phyloP scores from a whole-genome alignment of 139 green algal species.

The Picochlorum sp. region DNA sequence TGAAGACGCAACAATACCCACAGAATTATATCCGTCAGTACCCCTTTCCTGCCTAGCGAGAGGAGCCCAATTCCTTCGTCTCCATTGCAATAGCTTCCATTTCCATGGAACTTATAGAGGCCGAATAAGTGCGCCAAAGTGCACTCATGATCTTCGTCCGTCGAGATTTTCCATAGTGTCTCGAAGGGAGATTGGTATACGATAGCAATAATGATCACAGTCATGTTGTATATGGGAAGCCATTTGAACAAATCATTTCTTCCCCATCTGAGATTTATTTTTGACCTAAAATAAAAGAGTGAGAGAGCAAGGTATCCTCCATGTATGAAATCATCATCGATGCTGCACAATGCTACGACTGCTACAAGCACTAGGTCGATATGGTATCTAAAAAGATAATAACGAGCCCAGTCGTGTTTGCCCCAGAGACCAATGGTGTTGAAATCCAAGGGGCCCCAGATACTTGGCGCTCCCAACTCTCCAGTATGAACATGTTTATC shows the following conservation, averaged over 20 bases:
- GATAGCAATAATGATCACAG: constrained; percentile 51
- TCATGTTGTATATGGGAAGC: constrained; percentile 64
- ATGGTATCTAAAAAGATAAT: constrained; percentile 40
- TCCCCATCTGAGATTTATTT: constrained; percentile 29
- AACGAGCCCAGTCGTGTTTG: constrained; percentile 43
- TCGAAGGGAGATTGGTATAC: constrained; percentile 49
- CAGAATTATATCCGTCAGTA: constrained; percentile 50
- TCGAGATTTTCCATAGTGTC: too few relatives aligned
- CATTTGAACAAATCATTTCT: constrained; percentile 46
- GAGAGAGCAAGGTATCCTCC: constrained; percentile 65
- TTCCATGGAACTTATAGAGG: constrained; percentile 45
- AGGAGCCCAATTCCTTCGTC: too few relatives aligned
- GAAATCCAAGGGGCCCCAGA: too few relatives aligned
- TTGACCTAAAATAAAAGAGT: constrained; percentile 59
- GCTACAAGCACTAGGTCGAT: constrained; percentile 42
- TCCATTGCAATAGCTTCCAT: background rate
- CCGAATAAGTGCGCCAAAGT: constrained; percentile 56
- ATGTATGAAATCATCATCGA: constrained; percentile 71
- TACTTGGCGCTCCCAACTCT: too few relatives aligned
- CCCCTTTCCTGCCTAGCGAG: constrained; percentile 16
- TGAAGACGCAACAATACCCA: constrained; percentile 58
- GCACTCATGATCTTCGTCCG: background rate
- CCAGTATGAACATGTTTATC: too few relatives aligned
- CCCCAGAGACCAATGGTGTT: constrained; percentile 19
- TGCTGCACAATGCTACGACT: constrained; percentile 44